Conservation (phyloP, 2,329 filamentous ascomycete genomes). For the Myriangium duriaei region DNA sequence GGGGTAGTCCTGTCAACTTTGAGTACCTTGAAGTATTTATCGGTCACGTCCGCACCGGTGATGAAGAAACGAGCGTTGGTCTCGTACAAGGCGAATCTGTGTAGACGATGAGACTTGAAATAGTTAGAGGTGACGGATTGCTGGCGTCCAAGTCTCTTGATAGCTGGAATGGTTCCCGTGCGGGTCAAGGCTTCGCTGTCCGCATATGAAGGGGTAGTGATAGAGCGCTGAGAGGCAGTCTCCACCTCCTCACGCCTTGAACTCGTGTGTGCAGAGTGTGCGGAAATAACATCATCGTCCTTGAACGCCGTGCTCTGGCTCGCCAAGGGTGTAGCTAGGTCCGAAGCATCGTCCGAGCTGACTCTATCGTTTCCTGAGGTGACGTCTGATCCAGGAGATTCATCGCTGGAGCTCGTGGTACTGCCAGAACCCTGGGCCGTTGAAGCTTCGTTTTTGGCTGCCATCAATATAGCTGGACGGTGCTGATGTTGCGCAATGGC, state of each 20-base stretch:
- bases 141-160: conserved; percentile 7
- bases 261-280: background rate
- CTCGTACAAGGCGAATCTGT: conserved; percentile 96
- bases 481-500: no score
- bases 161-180: conserved; percentile 5
- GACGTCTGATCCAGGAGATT: no score
- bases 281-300: no score
- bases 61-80: conserved; percentile 89
- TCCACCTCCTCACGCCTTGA: background rate
- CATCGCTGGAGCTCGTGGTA: no score
- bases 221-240: background rate
- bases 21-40: conserved; percentile 77
- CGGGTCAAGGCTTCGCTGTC: conserved; percentile 1
- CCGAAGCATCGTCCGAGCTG: no score
- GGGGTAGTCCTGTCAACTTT: conserved; percentile 89
- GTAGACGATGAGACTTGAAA: conserved; percentile 46
- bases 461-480: no score
- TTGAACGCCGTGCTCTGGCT: no score
- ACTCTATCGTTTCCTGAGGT: no score
- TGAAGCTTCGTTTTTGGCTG: no score
- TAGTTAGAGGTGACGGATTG: conserved; percentile 2
- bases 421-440: no score
- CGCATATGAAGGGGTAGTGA: background rate
- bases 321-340: no score
- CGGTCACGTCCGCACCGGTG: conserved; percentile 81